Conservation (phyloP, 1,284 basidiomycete genomes). For the Cutaneotrichosporon sp. region DNA sequence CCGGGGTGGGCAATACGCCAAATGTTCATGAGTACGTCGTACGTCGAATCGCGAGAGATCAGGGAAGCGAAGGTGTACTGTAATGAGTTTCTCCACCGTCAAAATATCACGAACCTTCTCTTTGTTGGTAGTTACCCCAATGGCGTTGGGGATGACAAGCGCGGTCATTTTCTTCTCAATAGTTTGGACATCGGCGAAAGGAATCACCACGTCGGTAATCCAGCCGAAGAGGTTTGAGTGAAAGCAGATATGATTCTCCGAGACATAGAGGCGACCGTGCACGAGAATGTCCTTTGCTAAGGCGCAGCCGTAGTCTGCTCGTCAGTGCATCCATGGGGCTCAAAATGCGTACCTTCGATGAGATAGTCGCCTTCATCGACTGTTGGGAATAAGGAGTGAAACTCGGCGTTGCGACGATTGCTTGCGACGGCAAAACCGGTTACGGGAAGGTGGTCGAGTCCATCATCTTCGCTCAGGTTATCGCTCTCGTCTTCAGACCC, state of each 20-base stretch:
- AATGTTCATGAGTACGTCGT: slow-evolving; percentile 92
- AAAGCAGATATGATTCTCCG: slow-evolving; percentile 97
- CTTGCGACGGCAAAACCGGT: slow-evolving; percentile 96
- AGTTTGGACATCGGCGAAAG: slow-evolving; percentile 81
- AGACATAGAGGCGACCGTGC: slow-evolving; percentile 93
- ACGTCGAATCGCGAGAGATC: slow-evolving; percentile 91
- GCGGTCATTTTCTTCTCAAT: slow-evolving; percentile 99
- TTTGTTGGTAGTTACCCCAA: slow-evolving; percentile 78
- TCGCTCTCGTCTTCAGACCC: slow-evolving; percentile 53
- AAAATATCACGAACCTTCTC: slow-evolving; percentile 42
- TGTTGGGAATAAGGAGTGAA: slow-evolving; percentile 82
- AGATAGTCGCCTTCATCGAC: slow-evolving; percentile 96
- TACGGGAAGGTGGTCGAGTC: slow-evolving; percentile 58
- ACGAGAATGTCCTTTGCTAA: slow-evolving; percentile 93
- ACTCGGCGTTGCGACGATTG: slow-evolving; percentile 89
- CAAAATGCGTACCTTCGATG: slow-evolving; percentile 84
- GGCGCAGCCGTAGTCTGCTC: slow-evolving; percentile 92
- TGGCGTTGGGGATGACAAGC: slow-evolving; percentile 96
- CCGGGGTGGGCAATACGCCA: slow-evolving; percentile 87
- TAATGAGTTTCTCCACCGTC: neutral
- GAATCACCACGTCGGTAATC: slow-evolving; percentile 91
- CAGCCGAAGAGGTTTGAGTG: slow-evolving; percentile 99
- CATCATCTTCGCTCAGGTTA: slow-evolving; percentile 51
- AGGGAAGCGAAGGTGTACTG: slow-evolving; percentile 96
- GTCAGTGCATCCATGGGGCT: slow-evolving; percentile 2